These are phyloP conservation scores for Hypoxylon sp. DNA, from an alignment of 2,329 filamentous ascomycete genomes.

Conservation along the genomic window DNA sequence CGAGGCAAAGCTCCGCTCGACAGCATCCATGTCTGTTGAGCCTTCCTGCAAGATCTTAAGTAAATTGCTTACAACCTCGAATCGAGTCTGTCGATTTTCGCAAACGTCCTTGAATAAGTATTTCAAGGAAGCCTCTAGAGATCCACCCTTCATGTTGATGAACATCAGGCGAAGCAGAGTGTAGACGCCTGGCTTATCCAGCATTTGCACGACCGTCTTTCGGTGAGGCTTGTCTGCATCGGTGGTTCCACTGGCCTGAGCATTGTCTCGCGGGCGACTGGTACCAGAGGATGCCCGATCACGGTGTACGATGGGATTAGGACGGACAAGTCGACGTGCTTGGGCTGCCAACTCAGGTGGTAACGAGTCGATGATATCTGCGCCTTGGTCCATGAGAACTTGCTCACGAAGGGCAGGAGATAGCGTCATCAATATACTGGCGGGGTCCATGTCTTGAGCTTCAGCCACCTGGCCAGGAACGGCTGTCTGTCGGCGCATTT, in stretches of 20 bases:
- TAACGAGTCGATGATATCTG: constrained; percentile 85
- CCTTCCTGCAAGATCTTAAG: constrained; percentile 96
- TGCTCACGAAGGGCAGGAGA: constrained; percentile 86
- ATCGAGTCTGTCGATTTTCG: constrained; percentile 94
- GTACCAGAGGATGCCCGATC: constrained; percentile 59
- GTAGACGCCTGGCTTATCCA: constrained; percentile 94
- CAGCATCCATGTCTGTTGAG: constrained; percentile 90
- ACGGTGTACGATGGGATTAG: constrained; percentile 51
- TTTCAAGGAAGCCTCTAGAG: constrained; percentile 85
- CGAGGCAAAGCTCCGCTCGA: constrained; percentile 95
- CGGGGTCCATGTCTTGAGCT: constrained; percentile 84
- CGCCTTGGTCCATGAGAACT: constrained; percentile 91
- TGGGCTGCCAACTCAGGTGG: constrained; percentile 89
- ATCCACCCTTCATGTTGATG: constrained; percentile 85
- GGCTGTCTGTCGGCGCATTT: constrained; percentile 76
- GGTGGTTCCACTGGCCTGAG: constrained; percentile 47
- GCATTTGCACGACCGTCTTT: constrained; percentile 91
- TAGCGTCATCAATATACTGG: constrained; percentile 91
- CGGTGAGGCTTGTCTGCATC: constrained; percentile 74
- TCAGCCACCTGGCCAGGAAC: constrained; percentile 65
- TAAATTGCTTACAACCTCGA: constrained; percentile 92
- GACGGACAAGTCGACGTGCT: constrained; percentile 76
- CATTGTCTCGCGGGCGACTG: constrained; percentile 45
- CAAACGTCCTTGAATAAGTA: constrained; percentile 91
- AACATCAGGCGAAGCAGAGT: constrained; percentile 99